A percentile compares a stretch with the other conserved stretches of the same genome.
Conservation (phyloP, 495 filamentous ascomycete genomes). For the Trichoderma parareesei region DNA sequence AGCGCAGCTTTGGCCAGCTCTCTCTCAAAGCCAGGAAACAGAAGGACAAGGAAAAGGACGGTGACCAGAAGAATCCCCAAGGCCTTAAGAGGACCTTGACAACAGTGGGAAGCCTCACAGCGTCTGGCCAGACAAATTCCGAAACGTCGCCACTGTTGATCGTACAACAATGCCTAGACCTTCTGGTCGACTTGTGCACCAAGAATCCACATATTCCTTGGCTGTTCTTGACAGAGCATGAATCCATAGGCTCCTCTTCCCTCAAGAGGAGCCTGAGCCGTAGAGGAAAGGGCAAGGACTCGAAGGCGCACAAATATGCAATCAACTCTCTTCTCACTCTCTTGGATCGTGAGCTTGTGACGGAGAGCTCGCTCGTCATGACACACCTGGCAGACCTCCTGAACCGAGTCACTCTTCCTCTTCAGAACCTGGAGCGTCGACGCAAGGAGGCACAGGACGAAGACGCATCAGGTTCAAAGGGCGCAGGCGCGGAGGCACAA, state of each 20-base stretch:
- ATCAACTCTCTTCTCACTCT: conserved; percentile 84
- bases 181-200: conserved; percentile 69
- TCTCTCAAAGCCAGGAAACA: conserved; percentile 84
- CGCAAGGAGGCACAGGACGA: conserved; percentile 63
- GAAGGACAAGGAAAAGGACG: conserved; percentile 35
- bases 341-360: conserved; percentile 83
- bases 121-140: conserved; percentile 44
- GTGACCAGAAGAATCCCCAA: conserved; percentile 67
- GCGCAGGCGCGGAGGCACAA: conserved; percentile 47
- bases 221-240: conserved; percentile 95
- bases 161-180: conserved; percentile 85
- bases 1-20: conserved; percentile 88
- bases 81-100: conserved; percentile 61
- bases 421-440: conserved; percentile 73
- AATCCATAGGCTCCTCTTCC: conserved; percentile 54
- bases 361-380: conserved; percentile 93
- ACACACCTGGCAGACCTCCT: conserved; percentile 81
- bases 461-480: conserved; percentile 51
- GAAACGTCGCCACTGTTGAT: conserved; percentile 92
- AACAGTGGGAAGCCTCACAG: conserved; percentile 38
- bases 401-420: conserved; percentile 78
- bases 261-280: conserved; percentile 69
- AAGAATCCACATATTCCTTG: conserved; percentile 76
- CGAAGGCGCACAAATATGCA: conserved; percentile 76
- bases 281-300: conserved; percentile 79